Evolutionary conservation across 2,329 filamentous ascomycete species (phyloP), one percentile per base, ranked within the genome.

Genomic region (Penicillium sp.): DNA sequence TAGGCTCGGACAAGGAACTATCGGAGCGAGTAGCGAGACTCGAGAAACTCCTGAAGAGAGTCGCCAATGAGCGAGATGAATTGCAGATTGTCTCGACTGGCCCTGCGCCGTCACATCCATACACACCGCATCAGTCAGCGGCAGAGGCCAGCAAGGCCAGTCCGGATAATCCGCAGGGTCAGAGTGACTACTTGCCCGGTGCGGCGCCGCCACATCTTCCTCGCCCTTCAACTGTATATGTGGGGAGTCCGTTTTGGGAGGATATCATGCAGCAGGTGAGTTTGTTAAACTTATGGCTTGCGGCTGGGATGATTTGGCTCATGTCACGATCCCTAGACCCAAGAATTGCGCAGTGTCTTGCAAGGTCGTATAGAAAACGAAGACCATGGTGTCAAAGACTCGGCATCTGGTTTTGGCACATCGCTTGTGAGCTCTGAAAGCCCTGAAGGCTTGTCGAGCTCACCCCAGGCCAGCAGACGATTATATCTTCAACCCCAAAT

Each of bases 261-360:
- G 63, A 66, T 45, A 59, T 67, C 12, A 55, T 67, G 54, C 60
- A 62, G 16, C 63, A 65, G 58, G 66, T 68, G 58, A 55, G 56
- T 48, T 35, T 25, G 35, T 50, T 35, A 5, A 31, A 23, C 3
- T 6, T 1, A 15, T 18, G 7, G 4, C 32, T 13, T 8, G 18
- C 3, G 15, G 3, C 13, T 23, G n/a, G 29, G 16, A 25, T 31
- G 12, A 16, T 31, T 54, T 44, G 18, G 29, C 25, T 16, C 3
- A 25, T 39, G 2, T 6, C 10, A 13, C 2, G 8, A 25, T 18
- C 1, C 29, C 23, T 50, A 65, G 63, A 60, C 63, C 5, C 53
- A 54, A 46, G 63, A 65, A 31, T 42, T 64, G 25, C 61, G 63
- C n/a, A 54, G 39, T 18, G 63, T 65, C 12, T 54, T 65, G 13